Evolutionary conservation across 148 eudicot species (phyloP).

Genomic region (Amaranthus cruentus): DNA sequence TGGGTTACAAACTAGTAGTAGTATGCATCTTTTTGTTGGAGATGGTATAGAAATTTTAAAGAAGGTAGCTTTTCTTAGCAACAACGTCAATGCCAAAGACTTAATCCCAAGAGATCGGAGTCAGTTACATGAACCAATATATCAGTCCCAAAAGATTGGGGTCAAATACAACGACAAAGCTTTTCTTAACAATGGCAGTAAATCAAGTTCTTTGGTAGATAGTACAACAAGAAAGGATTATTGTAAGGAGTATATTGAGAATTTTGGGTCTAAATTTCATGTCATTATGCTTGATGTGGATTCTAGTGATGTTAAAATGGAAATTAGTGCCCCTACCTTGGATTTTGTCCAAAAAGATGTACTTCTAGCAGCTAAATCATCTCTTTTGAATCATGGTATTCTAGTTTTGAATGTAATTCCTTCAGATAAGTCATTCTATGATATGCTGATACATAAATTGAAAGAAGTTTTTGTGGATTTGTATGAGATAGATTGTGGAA

Average conservation of each 20-base stretch:
- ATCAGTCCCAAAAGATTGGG: no score
- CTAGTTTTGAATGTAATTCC: constrained; percentile 70
- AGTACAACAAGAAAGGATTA: not conserved
- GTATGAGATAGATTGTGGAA: constrained; percentile 59
- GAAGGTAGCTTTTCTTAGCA: constrained; percentile 15
- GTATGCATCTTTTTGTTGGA: constrained; percentile 37
- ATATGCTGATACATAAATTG: constrained; percentile 37
- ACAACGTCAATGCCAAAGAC: not conserved
- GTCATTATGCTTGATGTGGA: constrained; percentile 90
- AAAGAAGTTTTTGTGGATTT: constrained; percentile 45
- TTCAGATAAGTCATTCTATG: constrained; percentile 36
- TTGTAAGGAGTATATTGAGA: constrained; percentile 1
- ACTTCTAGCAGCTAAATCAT: constrained; percentile 38
- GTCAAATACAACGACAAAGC: no score
- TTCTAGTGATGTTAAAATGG: constrained; percentile 52
- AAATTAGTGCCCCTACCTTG: constrained; percentile 57
- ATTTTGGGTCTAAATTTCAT: constrained; percentile 40
- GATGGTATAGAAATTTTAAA: constrained; percentile 55
- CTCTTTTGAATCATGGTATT: constrained; percentile 51
- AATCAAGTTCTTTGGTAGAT: constrained; percentile 10
- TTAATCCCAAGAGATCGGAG: no score
- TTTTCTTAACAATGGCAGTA: not conserved
- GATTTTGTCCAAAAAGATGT: constrained; percentile 60
- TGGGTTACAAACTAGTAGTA: constrained; percentile 40
- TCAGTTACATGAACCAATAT: no score